Percentiles rank a stretch among this genome's conserved stretches.
Evolutionary conservation across 768 basidiomycete species (phyloP).

Genomic region (Steccherinum ochraceum): DNA sequence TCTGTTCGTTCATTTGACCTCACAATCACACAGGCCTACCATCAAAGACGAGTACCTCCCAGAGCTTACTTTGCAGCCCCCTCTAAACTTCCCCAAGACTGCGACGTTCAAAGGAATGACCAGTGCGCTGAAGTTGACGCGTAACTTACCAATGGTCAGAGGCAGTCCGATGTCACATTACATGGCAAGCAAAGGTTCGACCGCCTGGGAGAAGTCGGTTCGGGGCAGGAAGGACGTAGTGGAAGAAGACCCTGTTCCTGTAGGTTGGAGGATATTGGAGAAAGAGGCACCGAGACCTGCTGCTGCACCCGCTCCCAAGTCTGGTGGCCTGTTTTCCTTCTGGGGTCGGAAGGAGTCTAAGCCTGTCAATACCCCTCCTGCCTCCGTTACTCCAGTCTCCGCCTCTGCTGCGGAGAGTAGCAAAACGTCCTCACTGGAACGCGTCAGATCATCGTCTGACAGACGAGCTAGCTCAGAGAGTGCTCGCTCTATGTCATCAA

Average conservation of each 20-base stretch:
- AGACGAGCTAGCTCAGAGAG: conserved; percentile 17
- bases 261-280: conserved; percentile 69
- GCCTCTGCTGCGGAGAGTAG: background rate
- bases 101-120: conserved; percentile 52
- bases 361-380: conserved; percentile 1
- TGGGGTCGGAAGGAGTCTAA: conserved; percentile 44
- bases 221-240: conserved; percentile 43
- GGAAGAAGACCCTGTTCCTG: conserved; percentile 53
- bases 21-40: conserved; percentile 23
- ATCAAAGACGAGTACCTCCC: conserved; percentile 40
- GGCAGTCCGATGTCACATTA: conserved; percentile 67
- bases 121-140: conserved; percentile 58
- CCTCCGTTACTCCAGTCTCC: background rate
- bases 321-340: conserved; percentile 59
- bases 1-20: conserved; percentile 4
- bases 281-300: conserved; percentile 36
- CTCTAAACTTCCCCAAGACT: conserved; percentile 46
- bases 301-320: conserved; percentile 35
- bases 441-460: conserved; percentile 4
- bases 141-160: conserved; percentile 46
- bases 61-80: conserved; percentile 40
- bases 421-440: conserved; percentile 3
- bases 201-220: conserved; percentile 68
- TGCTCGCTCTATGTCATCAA: conserved; percentile 1
- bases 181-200: conserved; percentile 63